Evolutionary conservation across 2,329 filamentous ascomycete species (phyloP), one percentile per base, ranked within the genome.

Genomic region (Alternaria incomplexa): DNA sequence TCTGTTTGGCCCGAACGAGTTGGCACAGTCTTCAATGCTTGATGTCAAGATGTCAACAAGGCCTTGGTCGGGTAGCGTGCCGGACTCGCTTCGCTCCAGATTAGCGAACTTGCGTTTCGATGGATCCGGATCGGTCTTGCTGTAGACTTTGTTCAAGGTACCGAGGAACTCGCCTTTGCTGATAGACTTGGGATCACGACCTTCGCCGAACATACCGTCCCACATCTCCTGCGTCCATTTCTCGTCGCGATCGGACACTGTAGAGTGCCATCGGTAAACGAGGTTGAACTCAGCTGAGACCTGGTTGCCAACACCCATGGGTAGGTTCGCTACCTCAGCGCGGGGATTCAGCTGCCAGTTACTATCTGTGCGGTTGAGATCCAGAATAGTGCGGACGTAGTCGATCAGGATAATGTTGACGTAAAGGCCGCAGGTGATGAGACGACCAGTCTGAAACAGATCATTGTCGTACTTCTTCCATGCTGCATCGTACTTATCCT

Each of bases 251-350:
- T 88, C 86, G 40, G 86, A 87, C 70, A 96, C 91, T 69, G 90
- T 89, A 4, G 92, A 93, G 81, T 96, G 93, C 92, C 93, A 96
- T 66, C 93, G 86, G 78, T 97, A 96, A 69, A 91, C 91, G 10
- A 97, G 85, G 75, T 96, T 96, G 84, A 97, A 97, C 81, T 97
- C 93, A 4, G 91, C 92, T 0, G 92, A 95, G 6, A 95, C 92
- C 67, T 91, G 89, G 73, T 96, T 96, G 54, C 93, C 93, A 0
- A 91, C 88, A 45, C 92, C 93, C 23, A 89, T 85, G 47, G 91
- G 88, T 0, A 90, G 86, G 2, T 85, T 79, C 30, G 84, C 83
- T 79, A 90, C 91, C 69, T 91, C 88, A 12, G 88, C 86, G 23
- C 93, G 86, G 1, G 92, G 93, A 71, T 96, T 92, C 28, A 96